Evolutionary conservation across 1,284 basidiomycete species (phyloP).

Genomic region (Phylloboletellus chloephorus): DNA sequence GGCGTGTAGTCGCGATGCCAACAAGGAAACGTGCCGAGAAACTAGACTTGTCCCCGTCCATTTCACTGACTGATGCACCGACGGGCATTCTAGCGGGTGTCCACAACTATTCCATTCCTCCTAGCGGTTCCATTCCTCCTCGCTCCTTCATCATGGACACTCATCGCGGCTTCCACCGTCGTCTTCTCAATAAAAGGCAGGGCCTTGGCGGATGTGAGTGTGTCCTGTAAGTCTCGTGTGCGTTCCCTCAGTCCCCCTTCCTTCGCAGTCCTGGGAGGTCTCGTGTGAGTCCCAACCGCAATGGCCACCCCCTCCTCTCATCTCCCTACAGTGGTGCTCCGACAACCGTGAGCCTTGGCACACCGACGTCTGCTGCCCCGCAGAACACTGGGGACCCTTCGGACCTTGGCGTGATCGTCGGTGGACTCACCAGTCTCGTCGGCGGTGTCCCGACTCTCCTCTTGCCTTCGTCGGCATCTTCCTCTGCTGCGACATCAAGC

Average conservation of each 20-base stretch:
- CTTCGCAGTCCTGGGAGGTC: conserved; percentile 14
- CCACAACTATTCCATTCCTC: background rate
- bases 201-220: conserved; percentile 29
- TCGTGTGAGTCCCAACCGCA: conserved; percentile 19
- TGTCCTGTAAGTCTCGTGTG: background rate
- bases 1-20: conserved; percentile 30
- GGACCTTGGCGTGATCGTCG: conserved; percentile 7
- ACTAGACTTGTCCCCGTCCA: background rate
- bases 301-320: background rate
- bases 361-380: conserved; percentile 1
- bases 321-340: conserved; percentile 4
- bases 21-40: conserved; percentile 9
- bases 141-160: conserved; percentile 23
- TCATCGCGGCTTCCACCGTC: conserved; percentile 16
- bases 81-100: background rate
- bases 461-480: conserved; percentile 19
- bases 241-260: conserved; percentile 4
- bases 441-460: conserved; percentile 9
- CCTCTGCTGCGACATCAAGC: conserved; percentile 13
- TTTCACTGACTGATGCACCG: conserved; percentile 7
- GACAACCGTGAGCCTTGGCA: background rate
- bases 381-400: background rate
- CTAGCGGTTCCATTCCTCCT: conserved; percentile 23
- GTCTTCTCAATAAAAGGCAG: conserved; percentile 28
- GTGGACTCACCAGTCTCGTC: conserved; percentile 20